phyloP scores from a whole-genome alignment of 768 basidiomycete species.

The Termitomyces sp. region DNA sequence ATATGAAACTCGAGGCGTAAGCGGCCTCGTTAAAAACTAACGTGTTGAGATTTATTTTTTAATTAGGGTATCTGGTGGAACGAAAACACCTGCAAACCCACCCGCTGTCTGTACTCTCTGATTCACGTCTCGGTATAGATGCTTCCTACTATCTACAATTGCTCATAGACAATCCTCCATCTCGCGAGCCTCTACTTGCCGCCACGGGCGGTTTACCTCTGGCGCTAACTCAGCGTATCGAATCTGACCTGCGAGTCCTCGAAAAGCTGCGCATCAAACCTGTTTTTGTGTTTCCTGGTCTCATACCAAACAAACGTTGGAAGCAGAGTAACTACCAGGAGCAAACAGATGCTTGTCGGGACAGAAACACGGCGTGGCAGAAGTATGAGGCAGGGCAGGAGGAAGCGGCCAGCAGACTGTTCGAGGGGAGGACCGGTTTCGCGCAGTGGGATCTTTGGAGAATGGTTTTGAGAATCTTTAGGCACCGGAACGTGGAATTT shows the following conservation, averaged over 20 bases:
- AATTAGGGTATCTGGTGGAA: slow-evolving; percentile 74
- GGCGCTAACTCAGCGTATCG: slow-evolving; percentile 82
- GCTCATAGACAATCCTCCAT: slow-evolving; percentile 68
- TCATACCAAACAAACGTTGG: slow-evolving; percentile 71
- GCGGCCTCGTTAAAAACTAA: not conserved
- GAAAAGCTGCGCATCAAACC: slow-evolving; percentile 94
- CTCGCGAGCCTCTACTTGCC: slow-evolving; percentile 87
- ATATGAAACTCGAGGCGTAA: not conserved
- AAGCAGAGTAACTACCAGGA: slow-evolving; percentile 57
- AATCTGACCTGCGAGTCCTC: slow-evolving; percentile 84
- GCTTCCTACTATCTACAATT: slow-evolving; percentile 83
- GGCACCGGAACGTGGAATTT: slow-evolving; percentile 93
- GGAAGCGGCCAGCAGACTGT: slow-evolving; percentile 80
- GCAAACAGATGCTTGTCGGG: slow-evolving; percentile 65
- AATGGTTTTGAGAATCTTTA: slow-evolving; percentile 86
- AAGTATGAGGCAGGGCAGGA: slow-evolving; percentile 92
- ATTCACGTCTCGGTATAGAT: slow-evolving; percentile 96
- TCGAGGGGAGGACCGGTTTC: slow-evolving; percentile 69
- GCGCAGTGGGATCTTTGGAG: slow-evolving; percentile 93
- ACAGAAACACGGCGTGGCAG: slow-evolving; percentile 82
- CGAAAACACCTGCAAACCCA: slow-evolving; percentile 84
- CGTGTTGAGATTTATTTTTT: slow-evolving; percentile 13
- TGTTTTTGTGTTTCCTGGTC: slow-evolving; percentile 95
- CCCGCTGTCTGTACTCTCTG: slow-evolving; percentile 74
- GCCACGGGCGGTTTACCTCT: slow-evolving; percentile 95